A percentile compares a stretch with the other conserved stretches of the same genome.
phyloP scores from a whole-genome alignment of 176 grass and related monocot genomes.

The Poa annua region DNA sequence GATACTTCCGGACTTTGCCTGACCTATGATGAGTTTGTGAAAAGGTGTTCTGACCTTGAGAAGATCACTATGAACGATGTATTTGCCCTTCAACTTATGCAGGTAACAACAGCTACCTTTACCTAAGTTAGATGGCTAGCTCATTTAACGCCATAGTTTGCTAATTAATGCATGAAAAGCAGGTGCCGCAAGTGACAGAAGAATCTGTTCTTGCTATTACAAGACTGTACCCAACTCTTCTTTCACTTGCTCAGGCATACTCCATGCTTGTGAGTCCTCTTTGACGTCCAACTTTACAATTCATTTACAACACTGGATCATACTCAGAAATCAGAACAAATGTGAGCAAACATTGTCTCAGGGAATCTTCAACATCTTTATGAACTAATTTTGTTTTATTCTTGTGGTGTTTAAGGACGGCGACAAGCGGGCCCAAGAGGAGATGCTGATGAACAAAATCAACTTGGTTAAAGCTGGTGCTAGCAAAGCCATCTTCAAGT shows the following conservation, averaged over 20 bases:
- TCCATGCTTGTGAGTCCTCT: constrained; percentile 52
- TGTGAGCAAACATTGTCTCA: not conserved
- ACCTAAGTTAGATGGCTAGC: not conserved
- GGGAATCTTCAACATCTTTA: not conserved
- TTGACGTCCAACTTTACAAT: not conserved
- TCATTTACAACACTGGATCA: not conserved
- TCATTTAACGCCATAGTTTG: not conserved
- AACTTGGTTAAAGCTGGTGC: constrained; percentile 48
- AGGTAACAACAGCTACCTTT: constrained; percentile 50
- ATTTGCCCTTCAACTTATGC: constrained; percentile 96
- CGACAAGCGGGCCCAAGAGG: constrained; percentile 60
- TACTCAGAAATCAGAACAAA: not conserved
- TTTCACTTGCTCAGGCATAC: constrained; percentile 70
- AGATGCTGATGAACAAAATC: constrained; percentile 71
- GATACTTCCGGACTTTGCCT: constrained; percentile 48
- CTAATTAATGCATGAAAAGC: constrained; percentile 18
- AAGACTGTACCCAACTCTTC: constrained; percentile 60
- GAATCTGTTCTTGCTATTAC: constrained; percentile 67
- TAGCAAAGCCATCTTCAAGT: constrained; percentile 77
- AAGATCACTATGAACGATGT: constrained; percentile 73
- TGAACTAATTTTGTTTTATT: not conserved
- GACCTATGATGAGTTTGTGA: constrained; percentile 70
- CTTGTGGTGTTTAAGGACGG: constrained; percentile 58
- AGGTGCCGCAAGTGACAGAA: constrained; percentile 88
- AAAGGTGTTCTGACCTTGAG: constrained; percentile 64